Percentiles rank a stretch among this genome's conserved stretches.
These are phyloP conservation scores for slime mould (Dictyostelium discoideum) DNA, from an alignment of 78 protist genomes.

Conservation along the genomic window dicty_2.7 NC_007091.3:169501-170000, in stretches of 20 bases:
- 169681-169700: too few relatives aligned
- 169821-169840: not conserved
- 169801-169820: too few relatives aligned
- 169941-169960: constrained; percentile 60
- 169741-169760: too few relatives aligned
- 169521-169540: not conserved
- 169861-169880: constrained; percentile 71
- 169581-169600: not conserved
- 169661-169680: too few relatives aligned
- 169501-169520: constrained; percentile 3
- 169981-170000: not conserved
- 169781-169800: too few relatives aligned
- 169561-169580: not conserved
- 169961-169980: constrained; percentile 18
- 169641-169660: too few relatives aligned
- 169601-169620: not conserved
- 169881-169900: constrained; percentile 58
- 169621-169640: not conserved
- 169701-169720: too few relatives aligned
- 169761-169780: too few relatives aligned
- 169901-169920: constrained; percentile 67
- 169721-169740: too few relatives aligned
- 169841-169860: constrained; percentile 1
- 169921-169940: constrained; percentile 58
- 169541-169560: too few relatives aligned